phyloP scores from a whole-genome alignment of 2,329 filamentous ascomycete genomes.

The Fusarium sp. region DNA sequence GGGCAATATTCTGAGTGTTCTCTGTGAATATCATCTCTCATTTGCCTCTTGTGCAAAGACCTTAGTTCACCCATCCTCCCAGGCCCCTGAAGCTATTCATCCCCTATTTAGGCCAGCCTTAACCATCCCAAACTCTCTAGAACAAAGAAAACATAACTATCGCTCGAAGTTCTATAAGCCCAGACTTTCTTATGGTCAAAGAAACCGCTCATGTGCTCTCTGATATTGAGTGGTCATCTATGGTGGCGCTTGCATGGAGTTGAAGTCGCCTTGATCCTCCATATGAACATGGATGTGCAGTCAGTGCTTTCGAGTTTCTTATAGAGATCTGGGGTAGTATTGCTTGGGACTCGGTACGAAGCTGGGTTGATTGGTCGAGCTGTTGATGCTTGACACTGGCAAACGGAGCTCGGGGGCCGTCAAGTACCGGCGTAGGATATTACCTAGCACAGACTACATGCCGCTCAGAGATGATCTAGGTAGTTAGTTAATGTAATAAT shows the following conservation, averaged over 20 bases:
- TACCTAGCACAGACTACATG: not conserved
- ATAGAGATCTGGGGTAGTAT: not conserved
- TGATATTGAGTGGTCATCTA: not conserved
- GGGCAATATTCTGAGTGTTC: not conserved
- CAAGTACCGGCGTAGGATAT: not conserved
- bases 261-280: not conserved
- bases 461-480: not conserved
- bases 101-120: constrained; percentile 1
- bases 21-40: not conserved
- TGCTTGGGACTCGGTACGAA: not conserved
- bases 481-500: not conserved
- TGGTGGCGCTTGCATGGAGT: constrained; percentile 1
- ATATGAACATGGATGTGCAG: too few relatives aligned
- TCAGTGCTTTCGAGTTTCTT: not conserved
- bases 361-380: not conserved
- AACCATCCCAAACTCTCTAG: not conserved
- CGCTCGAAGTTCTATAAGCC: not conserved
- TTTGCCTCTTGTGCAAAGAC: not conserved
- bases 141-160: not conserved
- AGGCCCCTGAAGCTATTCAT: constrained; percentile 20
- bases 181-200: constrained; percentile 2
- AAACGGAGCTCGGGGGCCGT: not conserved
- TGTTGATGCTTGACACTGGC: constrained; percentile 16
- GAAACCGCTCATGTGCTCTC: constrained; percentile 7
- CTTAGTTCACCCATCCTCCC: not conserved